Conservation (phyloP, 2,329 filamentous ascomycete species). For the Fusarium pseudoanthophilum region DNA sequence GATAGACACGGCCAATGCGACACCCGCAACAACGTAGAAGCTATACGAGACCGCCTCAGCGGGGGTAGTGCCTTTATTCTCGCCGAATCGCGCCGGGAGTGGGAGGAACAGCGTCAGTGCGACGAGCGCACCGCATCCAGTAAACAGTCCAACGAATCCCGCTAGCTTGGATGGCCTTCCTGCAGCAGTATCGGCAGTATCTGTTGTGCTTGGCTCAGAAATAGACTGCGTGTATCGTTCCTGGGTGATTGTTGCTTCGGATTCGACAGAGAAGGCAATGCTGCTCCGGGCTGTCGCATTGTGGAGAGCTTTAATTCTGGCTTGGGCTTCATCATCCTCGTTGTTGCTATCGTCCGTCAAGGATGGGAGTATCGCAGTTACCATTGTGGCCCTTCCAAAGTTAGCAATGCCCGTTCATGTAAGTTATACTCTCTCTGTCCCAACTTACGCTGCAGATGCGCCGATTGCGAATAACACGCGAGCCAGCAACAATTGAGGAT, state of each 20-base stretch:
- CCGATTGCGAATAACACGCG: slow-evolving; percentile 90
- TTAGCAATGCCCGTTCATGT: slow-evolving; percentile 19
- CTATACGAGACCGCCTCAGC: slow-evolving; percentile 81
- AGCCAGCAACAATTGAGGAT: slow-evolving; percentile 86
- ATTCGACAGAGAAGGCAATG: slow-evolving; percentile 74
- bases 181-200: slow-evolving; percentile 40
- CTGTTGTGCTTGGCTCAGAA: slow-evolving; percentile 44
- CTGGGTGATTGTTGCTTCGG: slow-evolving; percentile 80
- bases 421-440: background rate
- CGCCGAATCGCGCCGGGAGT: slow-evolving; percentile 81
- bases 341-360: slow-evolving; percentile 64
- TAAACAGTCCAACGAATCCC: slow-evolving; percentile 91
- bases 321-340: slow-evolving; percentile 40
- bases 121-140: slow-evolving; percentile 89
- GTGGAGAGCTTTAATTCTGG: slow-evolving; percentile 51
- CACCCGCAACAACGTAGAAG: slow-evolving; percentile 84
- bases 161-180: slow-evolving; percentile 74
- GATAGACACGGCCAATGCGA: slow-evolving; percentile 77
- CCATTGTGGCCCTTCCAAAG: slow-evolving; percentile 80
- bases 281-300: slow-evolving; percentile 61
- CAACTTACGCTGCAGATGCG: slow-evolving; percentile 81
- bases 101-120: slow-evolving; percentile 86
- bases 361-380: slow-evolving; percentile 89
- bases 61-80: slow-evolving; percentile 76
- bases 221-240: slow-evolving; percentile 61